A percentile compares a stretch with the other conserved stretches of the same genome.
These are phyloP conservation scores for Aspergillus sparsus DNA, from an alignment of 495 filamentous ascomycete species.

Conservation along the genomic window DNA sequence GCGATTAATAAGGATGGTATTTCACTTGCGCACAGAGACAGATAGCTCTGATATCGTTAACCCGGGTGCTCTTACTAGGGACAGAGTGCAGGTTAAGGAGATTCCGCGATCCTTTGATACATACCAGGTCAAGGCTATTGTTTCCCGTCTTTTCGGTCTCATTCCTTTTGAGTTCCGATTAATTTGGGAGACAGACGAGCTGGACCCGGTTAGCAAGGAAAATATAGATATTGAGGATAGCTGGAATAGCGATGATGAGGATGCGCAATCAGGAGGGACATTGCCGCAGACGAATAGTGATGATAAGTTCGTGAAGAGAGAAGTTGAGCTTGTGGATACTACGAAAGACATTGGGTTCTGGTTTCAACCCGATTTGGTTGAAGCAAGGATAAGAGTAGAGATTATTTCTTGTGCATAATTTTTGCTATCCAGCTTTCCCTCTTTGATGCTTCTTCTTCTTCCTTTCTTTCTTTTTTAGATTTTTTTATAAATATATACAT, in stretches of 20 bases:
- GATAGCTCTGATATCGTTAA: no score
- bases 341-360: slow-evolving; percentile 79
- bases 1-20: slow-evolving; percentile 65
- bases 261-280: slow-evolving; percentile 21
- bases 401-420: slow-evolving; percentile 3
- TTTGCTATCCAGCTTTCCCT: not conserved
- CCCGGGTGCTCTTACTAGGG: no score
- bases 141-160: slow-evolving; percentile 67
- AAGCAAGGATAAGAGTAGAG: slow-evolving; percentile 71
- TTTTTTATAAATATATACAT: no score
- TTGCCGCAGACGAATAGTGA: slow-evolving; percentile 15
- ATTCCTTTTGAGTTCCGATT: slow-evolving; percentile 63
- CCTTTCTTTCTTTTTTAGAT: no score
- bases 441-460: not conserved
- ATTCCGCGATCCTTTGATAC: slow-evolving; percentile 76
- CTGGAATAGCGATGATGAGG: slow-evolving; percentile 60
- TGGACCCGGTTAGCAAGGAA: slow-evolving; percentile 65
- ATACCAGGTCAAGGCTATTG: slow-evolving; percentile 79
- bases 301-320: slow-evolving; percentile 62
- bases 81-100: slow-evolving; percentile 41
- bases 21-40: slow-evolving; percentile 33
- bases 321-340: slow-evolving; percentile 79
- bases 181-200: slow-evolving; percentile 80
- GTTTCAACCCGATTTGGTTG: slow-evolving; percentile 62
- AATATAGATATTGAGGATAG: slow-evolving; percentile 61